Evolutionary conservation across 345 rosid species (phyloP), one percentile per base, ranked within the genome.

Genomic region (Dipteronia dyeriana): DNA sequence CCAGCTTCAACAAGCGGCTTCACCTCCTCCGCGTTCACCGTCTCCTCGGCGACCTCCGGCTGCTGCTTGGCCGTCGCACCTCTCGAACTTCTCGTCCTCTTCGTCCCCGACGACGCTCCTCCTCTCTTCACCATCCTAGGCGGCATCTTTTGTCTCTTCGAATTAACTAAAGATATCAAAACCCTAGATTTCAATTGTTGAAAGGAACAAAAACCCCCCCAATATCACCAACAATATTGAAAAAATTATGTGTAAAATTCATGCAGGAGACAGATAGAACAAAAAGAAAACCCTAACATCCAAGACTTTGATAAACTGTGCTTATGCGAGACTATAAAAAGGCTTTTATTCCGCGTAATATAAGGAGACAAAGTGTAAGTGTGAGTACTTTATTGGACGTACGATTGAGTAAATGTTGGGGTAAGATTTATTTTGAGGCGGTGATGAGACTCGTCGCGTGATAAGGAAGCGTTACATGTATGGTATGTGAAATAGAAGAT

Each of bases 81-180:
- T 81, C 84, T 87, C 51, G 88, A 75, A 31, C 85, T 75, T 79
- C 93, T 85, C 20, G 84, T 75, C 88, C 91, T 83, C 86, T 68
- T 94, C 79, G 84, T 38, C 38, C 81, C 88, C 68, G 82, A 62
- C 5, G 85, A 88, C 10, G 91, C 63, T 8, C 63, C 87, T 20
- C 84, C 97, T 69, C 95, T 88, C 82, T 94, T 94, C 71, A 85
- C 88, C 31, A 77, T 73, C 71, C 91, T 83, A 9, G 98, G 98
- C 80, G 97, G 95, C 98, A 94, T 94, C 26, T 39, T 75, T 70
- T 31, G 70, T 69, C 38, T 12, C 31, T 45, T 61, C 17, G 6
- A 1, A 41, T 43, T 4, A 1, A 60, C 12, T 3, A 14, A 9
- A 41, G 63, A 16, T 12, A 73, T 25, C 25, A 74, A 43, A 74